These are phyloP conservation scores for Tremella fuciformis DNA, from an alignment of 768 basidiomycete genomes.

Conservation along the genomic window DNA sequence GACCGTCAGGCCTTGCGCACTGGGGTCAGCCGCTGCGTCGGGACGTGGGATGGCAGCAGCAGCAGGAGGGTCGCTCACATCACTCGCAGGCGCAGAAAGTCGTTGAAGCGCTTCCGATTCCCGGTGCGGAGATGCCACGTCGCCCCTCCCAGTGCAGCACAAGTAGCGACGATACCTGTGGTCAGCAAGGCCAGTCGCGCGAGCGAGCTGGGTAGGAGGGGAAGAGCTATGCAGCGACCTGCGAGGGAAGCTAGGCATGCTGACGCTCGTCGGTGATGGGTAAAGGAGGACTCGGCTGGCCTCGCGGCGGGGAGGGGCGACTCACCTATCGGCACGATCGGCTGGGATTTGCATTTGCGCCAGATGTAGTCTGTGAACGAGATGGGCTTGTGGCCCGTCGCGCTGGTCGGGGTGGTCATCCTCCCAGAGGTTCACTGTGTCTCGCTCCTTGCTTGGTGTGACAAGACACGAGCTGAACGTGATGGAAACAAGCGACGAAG, in stretches of 20 bases:
- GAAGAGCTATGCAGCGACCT: too few relatives aligned
- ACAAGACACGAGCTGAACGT: too few relatives aligned
- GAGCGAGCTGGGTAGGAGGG: too few relatives aligned
- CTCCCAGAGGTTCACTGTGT: neutral
- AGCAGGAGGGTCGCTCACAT: too few relatives aligned
- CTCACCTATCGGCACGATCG: slow-evolving; percentile 46
- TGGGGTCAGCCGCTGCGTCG: slow-evolving; percentile 16
- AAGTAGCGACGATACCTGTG: slow-evolving; percentile 44
- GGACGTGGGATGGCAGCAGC: too few relatives aligned
- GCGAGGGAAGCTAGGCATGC: too few relatives aligned
- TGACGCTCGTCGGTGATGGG: too few relatives aligned
- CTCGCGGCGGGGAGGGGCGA: neutral
- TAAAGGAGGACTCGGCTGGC: too few relatives aligned
- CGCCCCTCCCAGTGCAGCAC: slow-evolving; percentile 43
- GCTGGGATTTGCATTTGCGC: slow-evolving; percentile 47
- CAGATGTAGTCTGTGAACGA: slow-evolving; percentile 34
- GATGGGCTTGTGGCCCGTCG: slow-evolving; percentile 12
- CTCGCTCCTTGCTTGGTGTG: neutral
- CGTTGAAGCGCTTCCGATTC: slow-evolving; percentile 45
- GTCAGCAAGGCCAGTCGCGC: neutral
- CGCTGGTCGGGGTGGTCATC: slow-evolving; percentile 2
- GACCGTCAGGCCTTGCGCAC: slow-evolving; percentile 50
- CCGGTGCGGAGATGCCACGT: slow-evolving; percentile 41
- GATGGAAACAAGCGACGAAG: too few relatives aligned
- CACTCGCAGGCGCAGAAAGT: slow-evolving; percentile 45